Conservation (phyloP, 192 early-diverging fungal genomes). For the Backusella tarrabulga region DNA sequence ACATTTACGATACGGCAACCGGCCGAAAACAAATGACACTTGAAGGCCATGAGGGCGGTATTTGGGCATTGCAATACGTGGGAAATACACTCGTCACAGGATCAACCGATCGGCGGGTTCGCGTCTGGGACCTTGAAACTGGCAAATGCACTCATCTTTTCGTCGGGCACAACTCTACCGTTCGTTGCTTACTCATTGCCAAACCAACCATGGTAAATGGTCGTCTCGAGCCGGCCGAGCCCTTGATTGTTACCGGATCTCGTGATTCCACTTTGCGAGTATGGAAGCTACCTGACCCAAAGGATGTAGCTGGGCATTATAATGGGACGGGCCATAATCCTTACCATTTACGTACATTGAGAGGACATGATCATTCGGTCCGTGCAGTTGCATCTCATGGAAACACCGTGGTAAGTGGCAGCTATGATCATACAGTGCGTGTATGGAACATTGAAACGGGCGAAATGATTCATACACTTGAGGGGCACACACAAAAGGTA, state of each 20-base stretch:
- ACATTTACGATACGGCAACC: constrained; percentile 86
- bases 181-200: constrained; percentile 90
- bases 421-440: constrained; percentile 88
- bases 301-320: constrained; percentile 33
- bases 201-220: constrained; percentile 63
- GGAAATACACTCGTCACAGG: constrained; percentile 89
- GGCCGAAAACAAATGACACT: constrained; percentile 74
- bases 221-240: constrained; percentile 62
- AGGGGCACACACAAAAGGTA: constrained; percentile 92
- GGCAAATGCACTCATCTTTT: constrained; percentile 93
- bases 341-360: constrained; percentile 79
- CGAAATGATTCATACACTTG: constrained; percentile 59
- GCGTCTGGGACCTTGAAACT: constrained; percentile 94
- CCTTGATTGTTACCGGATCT: constrained; percentile 93
- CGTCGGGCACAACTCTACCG: constrained; percentile 91
- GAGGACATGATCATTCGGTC: constrained; percentile 88
- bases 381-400: constrained; percentile 91
- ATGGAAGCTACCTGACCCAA: constrained; percentile 76
- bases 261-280: constrained; percentile 92
- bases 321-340: constrained; percentile 57
- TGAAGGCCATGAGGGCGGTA: constrained; percentile 91
- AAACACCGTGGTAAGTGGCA: constrained; percentile 84
- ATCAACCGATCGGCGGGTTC: constrained; percentile 93
- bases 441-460: constrained; percentile 89
- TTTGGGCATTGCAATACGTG: constrained; percentile 95